Evolutionary conservation across 805 yeast genomes (phyloP), one percentile per base, ranked within the genome.

Genomic region (Jamesozyma hellenica): DNA sequence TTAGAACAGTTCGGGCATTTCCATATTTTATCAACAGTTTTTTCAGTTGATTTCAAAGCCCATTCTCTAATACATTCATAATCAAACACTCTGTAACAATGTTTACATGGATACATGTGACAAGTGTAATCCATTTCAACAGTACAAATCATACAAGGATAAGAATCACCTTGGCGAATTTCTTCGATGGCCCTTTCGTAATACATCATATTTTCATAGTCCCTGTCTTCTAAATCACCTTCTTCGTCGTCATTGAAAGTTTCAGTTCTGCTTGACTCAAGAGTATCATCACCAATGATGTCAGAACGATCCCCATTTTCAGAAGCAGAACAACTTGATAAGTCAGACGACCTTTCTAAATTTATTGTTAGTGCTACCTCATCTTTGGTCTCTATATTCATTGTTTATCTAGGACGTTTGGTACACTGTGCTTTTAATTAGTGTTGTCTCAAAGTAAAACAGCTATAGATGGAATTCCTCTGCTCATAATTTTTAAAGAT

Each of bases 121-220:
- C 87, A 77, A 11, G 66, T 61, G 4, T 74, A 67, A 38, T 78
- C 84, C 43, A 90, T 71, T 46, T 85, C 90, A 28, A 82, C 79
- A 0, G 95, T 83, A 61, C 98, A 90, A 11, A 90, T 85, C 57
- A 90, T 67, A 61, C 98, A 90, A 1, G 75, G 71, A 53, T 90
- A 88, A 1, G 71, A 68, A n/a, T 84, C 88, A 11, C 73, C 70
- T 33, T 47, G 45, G 7, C 51, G 50, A 36, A 60, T 60, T 35
- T 60, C 64, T 16, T 46, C 47, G 4, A 60, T 41, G 6, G 64
- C 47, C 31, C 55, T 46, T 32, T 60, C 64, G 33, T 60, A 60
- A 34, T 55, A 57, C 19, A 49, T 49, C 48, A 57, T 38, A 30
- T 50, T 51, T n/a, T n/a, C n/a, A n/a, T n/a, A n/a, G 4, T 51